Percentiles rank a stretch among this genome's conserved stretches.
phyloP scores from a whole-genome alignment of 305 asterid genomes.

The Plantago rigida region DNA sequence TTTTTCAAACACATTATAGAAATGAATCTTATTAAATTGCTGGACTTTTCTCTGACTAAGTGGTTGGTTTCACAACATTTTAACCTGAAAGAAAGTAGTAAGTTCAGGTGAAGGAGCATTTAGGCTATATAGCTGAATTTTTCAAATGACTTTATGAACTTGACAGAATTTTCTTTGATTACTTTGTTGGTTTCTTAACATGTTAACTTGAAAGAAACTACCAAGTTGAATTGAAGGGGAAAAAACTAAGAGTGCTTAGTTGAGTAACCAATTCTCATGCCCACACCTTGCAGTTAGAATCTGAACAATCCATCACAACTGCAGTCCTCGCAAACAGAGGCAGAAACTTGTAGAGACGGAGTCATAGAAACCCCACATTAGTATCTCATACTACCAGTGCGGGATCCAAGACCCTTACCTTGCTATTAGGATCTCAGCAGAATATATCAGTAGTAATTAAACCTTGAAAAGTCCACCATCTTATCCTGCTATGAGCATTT shows the following conservation, averaged over 20 bases:
- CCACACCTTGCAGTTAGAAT: too few relatives aligned
- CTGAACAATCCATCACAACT: too few relatives aligned
- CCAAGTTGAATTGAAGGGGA: constrained; percentile 1
- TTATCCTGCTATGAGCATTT: constrained; percentile 8
- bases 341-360: too few relatives aligned
- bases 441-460: too few relatives aligned
- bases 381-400: too few relatives aligned
- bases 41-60: constrained; percentile 6
- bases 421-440: too few relatives aligned
- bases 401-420: too few relatives aligned
- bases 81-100: neutral
- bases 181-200: constrained; percentile 5
- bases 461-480: constrained; percentile 8
- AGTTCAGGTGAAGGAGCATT: neutral
- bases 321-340: too few relatives aligned
- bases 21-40: neutral
- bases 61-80: constrained; percentile 9
- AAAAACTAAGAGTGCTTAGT: neutral
- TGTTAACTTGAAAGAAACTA: constrained; percentile 5
- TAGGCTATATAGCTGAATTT: too few relatives aligned
- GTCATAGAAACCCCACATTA: too few relatives aligned
- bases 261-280: too few relatives aligned
- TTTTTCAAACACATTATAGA: too few relatives aligned
- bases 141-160: neutral
- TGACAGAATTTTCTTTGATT: constrained; percentile 5